Evolutionary conservation across 148 eudicot species (phyloP), one percentile per base, ranked within the genome.

Genomic region (Nepenthes mirabilis): DNA sequence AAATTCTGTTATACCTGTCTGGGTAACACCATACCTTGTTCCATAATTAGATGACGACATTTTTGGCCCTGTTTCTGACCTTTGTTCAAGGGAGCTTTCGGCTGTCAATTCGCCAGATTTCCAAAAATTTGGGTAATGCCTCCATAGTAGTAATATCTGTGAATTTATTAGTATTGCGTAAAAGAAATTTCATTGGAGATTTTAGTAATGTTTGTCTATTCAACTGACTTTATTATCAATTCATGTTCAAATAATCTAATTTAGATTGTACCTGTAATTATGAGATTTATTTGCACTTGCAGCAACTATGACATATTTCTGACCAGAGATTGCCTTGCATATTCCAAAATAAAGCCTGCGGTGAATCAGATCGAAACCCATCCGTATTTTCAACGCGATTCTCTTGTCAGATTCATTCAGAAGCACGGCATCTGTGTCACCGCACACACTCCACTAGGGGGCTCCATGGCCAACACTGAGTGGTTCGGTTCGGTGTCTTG

Each of bases 341-440:
- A 91, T 69, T 70, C 97, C 55, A 87, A 87, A 75, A 76, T 91
- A 60, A 91, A 91, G 83, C 97, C 97, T 35, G 97, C 97, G 60
- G 97, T 91, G 69, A 87, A 91, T 70, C 97, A 91, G 79, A 91
- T 91, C 14, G 97, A 91, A 75, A 81, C 95, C 23, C 95, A 91
- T 70, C 95, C 95, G 14, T 91, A 91, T 71, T 91, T 91, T 74
- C 95, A 91, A 52, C 95, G 97, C 6, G 90, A 87, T 6, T 87
- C 90, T 36, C 80, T 91, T 36, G 93, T 91, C 70, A 85, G 83
- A 62, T 87, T 91, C 75, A 84, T 91, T 60, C 95, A 85, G 70
- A 91, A 87, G 77, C 95, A 91, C 23, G 87, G 86, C 1, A 60
- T 91, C 55, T 78, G 82, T 67, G 86, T 91, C 45, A 91, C 95